Percentiles rank a stretch among this genome's conserved stretches.
Conservation (phyloP, 495 filamentous ascomycete species). For the Tuber microsphaerosporum region DNA sequence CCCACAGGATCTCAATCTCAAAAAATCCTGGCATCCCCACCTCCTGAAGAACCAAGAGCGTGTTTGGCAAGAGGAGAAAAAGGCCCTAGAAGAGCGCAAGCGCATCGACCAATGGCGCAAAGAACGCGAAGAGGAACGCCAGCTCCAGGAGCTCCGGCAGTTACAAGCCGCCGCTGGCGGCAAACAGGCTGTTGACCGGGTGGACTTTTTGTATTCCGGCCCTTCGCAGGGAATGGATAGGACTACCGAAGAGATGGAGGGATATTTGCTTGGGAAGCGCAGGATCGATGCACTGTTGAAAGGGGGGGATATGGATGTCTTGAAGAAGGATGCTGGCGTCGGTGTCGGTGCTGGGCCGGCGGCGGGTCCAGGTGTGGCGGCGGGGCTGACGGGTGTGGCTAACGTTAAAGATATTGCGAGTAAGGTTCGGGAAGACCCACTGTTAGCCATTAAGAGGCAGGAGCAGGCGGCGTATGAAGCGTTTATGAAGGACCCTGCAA, state of each 20-base stretch:
- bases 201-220: conserved; percentile 97
- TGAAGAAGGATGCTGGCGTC: conserved; percentile 67
- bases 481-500: conserved; percentile 75
- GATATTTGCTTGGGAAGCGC: conserved; percentile 84
- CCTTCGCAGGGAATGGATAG: conserved; percentile 71
- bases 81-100: conserved; percentile 93
- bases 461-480: conserved; percentile 87
- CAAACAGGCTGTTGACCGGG: conserved; percentile 62
- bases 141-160: conserved; percentile 81
- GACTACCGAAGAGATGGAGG: conserved; percentile 87
- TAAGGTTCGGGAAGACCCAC: conserved; percentile 82
- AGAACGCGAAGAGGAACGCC: conserved; percentile 88
- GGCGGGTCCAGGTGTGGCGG: conserved; percentile 53
- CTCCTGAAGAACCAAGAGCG: conserved; percentile 73
- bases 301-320: conserved; percentile 67
- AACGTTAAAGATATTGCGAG: conserved; percentile 66
- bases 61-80: conserved; percentile 81
- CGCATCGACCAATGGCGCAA: conserved; percentile 76
- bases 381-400: conserved; percentile 53
- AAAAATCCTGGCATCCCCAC: conserved; percentile 94
- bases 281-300: conserved; percentile 85
- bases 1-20: conserved; percentile 69
- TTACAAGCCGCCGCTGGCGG: conserved; percentile 87
- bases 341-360: conserved; percentile 55
- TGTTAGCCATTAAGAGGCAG: conserved; percentile 83